Evolutionary conservation across 2,329 filamentous ascomycete genomes (phyloP).

Genomic region (Fusarium fracticaudum): DNA sequence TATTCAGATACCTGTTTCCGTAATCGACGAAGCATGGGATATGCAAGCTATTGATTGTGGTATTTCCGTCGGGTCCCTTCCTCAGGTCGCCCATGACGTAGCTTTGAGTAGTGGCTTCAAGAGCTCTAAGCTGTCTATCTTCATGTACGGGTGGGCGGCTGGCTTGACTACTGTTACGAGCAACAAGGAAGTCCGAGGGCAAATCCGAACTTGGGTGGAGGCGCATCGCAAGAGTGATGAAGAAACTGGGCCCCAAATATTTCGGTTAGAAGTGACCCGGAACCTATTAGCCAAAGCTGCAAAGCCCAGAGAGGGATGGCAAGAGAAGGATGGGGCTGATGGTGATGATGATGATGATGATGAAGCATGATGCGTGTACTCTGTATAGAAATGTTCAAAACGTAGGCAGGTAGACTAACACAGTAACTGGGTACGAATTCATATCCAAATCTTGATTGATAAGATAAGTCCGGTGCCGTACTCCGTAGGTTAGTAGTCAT

Average conservation of each 20-base stretch:
- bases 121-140: conserved; percentile 51
- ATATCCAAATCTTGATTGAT: background rate
- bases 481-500: background rate
- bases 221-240: conserved; percentile 40
- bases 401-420: background rate
- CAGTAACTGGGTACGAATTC: background rate
- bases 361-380: background rate
- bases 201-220: conserved; percentile 50
- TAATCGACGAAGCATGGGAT: conserved; percentile 45
- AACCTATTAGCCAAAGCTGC: conserved; percentile 50
- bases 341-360: background rate
- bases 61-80: conserved; percentile 43
- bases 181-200: conserved; percentile 53
- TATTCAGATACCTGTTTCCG: conserved; percentile 49
- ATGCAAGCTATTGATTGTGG: conserved; percentile 38
- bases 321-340: background rate
- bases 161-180: conserved; percentile 51
- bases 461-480: background rate
- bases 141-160: conserved; percentile 52
- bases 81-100: conserved; percentile 48
- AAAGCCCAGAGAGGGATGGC: conserved; percentile 34
- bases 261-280: conserved; percentile 48
- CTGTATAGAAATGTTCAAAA: background rate
- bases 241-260: conserved; percentile 48
- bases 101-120: conserved; percentile 46